Conservation (phyloP, 1,284 basidiomycete genomes). For the Porogramme epimiltina region DNA sequence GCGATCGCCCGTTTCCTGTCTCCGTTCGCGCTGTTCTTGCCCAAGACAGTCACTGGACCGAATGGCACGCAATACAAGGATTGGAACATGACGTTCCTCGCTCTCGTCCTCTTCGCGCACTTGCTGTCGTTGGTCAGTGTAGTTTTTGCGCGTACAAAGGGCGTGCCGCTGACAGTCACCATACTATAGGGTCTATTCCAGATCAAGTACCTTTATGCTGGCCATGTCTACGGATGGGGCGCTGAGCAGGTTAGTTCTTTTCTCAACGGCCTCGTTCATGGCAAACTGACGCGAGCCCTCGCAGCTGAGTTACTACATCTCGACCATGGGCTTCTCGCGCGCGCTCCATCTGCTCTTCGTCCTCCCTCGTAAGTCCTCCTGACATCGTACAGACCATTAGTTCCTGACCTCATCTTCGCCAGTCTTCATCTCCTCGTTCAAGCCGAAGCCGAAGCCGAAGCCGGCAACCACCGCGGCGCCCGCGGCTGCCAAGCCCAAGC, state of each 20-base stretch:
- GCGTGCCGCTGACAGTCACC: conserved; percentile 1
- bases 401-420: conserved; percentile 13
- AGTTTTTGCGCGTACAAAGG: too few relatives aligned
- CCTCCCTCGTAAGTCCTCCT: conserved; percentile 50
- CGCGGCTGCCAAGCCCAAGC: conserved; percentile 40
- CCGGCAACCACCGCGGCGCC: conserved; percentile 11
- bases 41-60: conserved; percentile 39
- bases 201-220: conserved; percentile 64
- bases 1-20: conserved; percentile 40
- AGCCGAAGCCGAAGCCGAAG: conserved; percentile 38
- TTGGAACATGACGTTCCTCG: conserved; percentile 61
- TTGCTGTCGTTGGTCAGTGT: conserved; percentile 48
- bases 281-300: not conserved
- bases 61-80: conserved; percentile 43
- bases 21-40: conserved; percentile 59
- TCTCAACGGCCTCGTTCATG: not conserved
- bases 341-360: conserved; percentile 55
- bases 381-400: not conserved
- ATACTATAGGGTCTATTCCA: conserved; percentile 55
- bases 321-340: conserved; percentile 50
- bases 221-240: conserved; percentile 57
- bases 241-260: conserved; percentile 44
- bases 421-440: conserved; percentile 50
- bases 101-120: conserved; percentile 46
- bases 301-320: conserved; percentile 66